Evolutionary conservation across 345 rosid genomes (phyloP).

Genomic region (Aquilaria sinensis): DNA sequence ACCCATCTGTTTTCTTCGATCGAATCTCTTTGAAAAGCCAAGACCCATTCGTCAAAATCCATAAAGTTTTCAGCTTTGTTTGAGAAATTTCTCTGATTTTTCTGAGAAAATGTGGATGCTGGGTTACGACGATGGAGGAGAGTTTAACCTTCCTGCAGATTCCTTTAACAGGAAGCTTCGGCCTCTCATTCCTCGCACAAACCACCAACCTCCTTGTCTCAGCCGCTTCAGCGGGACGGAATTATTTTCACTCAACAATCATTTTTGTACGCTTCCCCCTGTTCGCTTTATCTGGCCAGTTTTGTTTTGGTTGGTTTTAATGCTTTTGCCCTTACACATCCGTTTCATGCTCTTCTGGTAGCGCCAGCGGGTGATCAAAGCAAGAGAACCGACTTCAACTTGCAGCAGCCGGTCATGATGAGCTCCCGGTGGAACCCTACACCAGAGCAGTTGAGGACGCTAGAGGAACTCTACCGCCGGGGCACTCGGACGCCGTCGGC

Average conservation of each 20-base stretch:
- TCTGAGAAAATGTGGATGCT: constrained; percentile 71
- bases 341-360: constrained; percentile 7
- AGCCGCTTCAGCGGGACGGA: constrained; percentile 34
- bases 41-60: too few species aligned
- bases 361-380: constrained; percentile 41
- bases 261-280: constrained; percentile 33
- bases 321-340: background rate
- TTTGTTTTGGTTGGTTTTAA: background rate
- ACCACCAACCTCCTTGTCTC: constrained; percentile 22
- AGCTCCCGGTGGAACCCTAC: constrained; percentile 97
- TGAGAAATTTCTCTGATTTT: background rate
- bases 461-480: constrained; percentile 72
- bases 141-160: constrained; percentile 46
- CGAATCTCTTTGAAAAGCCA: background rate
- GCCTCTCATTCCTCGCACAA: constrained; percentile 74
- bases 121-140: constrained; percentile 73
- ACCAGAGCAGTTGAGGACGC: constrained; percentile 77
- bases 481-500: constrained; percentile 94
- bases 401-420: constrained; percentile 55
- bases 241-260: constrained; percentile 55
- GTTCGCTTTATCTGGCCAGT: constrained; percentile 21
- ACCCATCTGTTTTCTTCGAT: background rate
- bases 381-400: constrained; percentile 39
- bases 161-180: constrained; percentile 52
- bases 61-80: too few species aligned